Percentiles rank a stretch among this genome's conserved stretches.
Evolutionary conservation across 257 asterid genomes (phyloP).

Genomic region (Coffea canephora): DNA sequence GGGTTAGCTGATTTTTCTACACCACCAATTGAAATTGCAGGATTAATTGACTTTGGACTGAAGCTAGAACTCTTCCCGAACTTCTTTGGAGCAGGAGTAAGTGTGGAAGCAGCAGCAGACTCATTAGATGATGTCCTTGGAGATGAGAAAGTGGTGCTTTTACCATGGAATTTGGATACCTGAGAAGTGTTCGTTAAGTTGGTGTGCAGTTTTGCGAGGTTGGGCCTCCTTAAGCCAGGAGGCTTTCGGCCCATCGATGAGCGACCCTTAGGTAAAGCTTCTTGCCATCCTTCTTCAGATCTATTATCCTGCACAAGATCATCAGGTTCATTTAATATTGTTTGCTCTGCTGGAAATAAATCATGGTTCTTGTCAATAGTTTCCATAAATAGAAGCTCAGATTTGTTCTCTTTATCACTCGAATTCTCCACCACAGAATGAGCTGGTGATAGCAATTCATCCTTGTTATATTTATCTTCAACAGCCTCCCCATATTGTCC

Average conservation of each 20-base stretch:
- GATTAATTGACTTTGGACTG: slow-evolving; percentile 47
- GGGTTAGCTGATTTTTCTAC: slow-evolving; percentile 43
- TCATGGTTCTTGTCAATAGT: slow-evolving; percentile 33
- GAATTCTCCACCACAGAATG: slow-evolving; percentile 55
- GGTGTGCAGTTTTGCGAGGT: slow-evolving; percentile 71
- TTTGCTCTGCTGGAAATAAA: slow-evolving; percentile 24
- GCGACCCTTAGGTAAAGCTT: slow-evolving; percentile 81
- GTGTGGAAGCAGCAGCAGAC: slow-evolving; percentile 38
- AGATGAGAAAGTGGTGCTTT: slow-evolving; percentile 48
- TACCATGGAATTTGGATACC: slow-evolving; percentile 48
- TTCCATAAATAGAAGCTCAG: slow-evolving; percentile 36
- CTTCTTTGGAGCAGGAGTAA: slow-evolving; percentile 45
- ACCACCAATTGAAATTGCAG: slow-evolving; percentile 33
- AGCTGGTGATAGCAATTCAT: slow-evolving; percentile 39
- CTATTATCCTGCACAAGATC: slow-evolving; percentile 42
- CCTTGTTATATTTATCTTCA: slow-evolving; percentile 41
- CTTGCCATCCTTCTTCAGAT: slow-evolving; percentile 93
- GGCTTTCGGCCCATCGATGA: slow-evolving; percentile 53
- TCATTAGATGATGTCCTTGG: slow-evolving; percentile 51
- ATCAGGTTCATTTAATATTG: slow-evolving; percentile 37
- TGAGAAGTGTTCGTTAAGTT: slow-evolving; percentile 55
- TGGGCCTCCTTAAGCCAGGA: slow-evolving; percentile 62
- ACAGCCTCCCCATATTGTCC: slow-evolving; percentile 50
- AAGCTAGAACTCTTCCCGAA: slow-evolving; percentile 51
- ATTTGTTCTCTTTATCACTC: slow-evolving; percentile 56